Evolutionary conservation across 352 stramenopile genomes (phyloP), one percentile per base, ranked within the genome.

Genomic region (Phytophthora rubi): DNA sequence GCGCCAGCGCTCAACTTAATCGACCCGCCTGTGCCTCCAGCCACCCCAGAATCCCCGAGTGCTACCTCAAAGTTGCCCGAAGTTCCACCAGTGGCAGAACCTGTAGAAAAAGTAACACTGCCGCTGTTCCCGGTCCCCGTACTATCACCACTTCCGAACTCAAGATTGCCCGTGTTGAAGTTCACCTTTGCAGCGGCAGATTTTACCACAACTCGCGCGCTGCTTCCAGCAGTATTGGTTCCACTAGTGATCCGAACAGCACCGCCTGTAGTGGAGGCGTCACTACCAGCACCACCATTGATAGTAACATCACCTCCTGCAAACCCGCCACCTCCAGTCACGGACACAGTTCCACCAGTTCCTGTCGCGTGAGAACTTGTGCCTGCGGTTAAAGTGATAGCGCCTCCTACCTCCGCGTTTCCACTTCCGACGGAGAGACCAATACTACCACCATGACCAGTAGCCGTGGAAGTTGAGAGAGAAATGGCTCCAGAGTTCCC

Each of bases 1-100:
- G 59, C 33, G 0, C 83, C 83, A 16, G 81, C 81, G 21, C 51
- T 73, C 4, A 91, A 61, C 13, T 70, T 56, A 26, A 89, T 75
- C 2, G 37, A 60, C 4, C 79, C 79, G 3, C 73, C 77, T 8
- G 33, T 73, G 1, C 65, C 76, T 6, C 49, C 28, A 1, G 26
- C 54, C 15, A 70, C 48, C 10, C 64, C 70, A 67, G 78, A 83
- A 30, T 75, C 37, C 59, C 83, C 73, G 9, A 85, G 42, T 1
- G 70, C 78, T 23, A 81, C 80, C 48, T 58, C 60, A 58, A 83
- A 88, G 42, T 56, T 79, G 6, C 82, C 80, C 3, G 80, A 75
- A 0, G 26, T 79, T 0, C 60, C 76, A 47, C 37, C 69, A 21
- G 16, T 4, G 8, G 82, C 69, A 16, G 18, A 39, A 13, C 80